Conservation (phyloP, 1,139 yeast species). For the Geotrichum macrosporum region DNA sequence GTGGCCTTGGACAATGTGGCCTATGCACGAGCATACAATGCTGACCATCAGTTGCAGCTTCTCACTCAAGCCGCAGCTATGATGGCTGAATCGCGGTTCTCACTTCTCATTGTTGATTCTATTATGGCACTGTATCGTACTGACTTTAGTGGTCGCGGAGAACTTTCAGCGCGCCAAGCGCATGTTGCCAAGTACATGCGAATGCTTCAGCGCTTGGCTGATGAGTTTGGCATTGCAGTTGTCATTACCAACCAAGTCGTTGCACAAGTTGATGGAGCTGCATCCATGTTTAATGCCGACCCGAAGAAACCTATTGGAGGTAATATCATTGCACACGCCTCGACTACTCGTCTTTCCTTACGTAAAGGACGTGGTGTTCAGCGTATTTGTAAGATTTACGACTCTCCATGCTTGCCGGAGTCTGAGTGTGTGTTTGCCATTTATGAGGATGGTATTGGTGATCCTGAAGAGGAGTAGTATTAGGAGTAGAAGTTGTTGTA, state of each 20-base stretch:
- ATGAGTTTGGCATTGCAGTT: constrained; percentile 96
- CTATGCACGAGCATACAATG: constrained; percentile 93
- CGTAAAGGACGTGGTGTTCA: constrained; percentile 90
- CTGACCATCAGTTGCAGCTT: constrained; percentile 89
- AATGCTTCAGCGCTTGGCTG: constrained; percentile 86
- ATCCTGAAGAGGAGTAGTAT: constrained; percentile 80
- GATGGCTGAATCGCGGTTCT: constrained; percentile 87
- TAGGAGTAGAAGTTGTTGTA: too few relatives aligned
- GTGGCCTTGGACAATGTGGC: constrained; percentile 96
- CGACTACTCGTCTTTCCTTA: constrained; percentile 86
- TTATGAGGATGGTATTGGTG: constrained; percentile 95
- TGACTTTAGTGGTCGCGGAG: constrained; percentile 95
- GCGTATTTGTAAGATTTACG: constrained; percentile 89
- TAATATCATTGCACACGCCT: constrained; percentile 93
- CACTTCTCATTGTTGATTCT: constrained; percentile 83
- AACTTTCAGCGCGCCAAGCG: constrained; percentile 88
- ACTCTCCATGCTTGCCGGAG: constrained; percentile 93
- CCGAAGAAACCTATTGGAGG: constrained; percentile 99
- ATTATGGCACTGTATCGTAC: constrained; percentile 96
- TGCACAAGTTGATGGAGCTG: constrained; percentile 93
- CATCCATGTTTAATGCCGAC: constrained; percentile 81
- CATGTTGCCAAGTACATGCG: constrained; percentile 94
- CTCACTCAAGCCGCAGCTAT: constrained; percentile 87
- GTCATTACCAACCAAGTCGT: constrained; percentile 98
- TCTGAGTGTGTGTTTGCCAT: constrained; percentile 93